Evolutionary conservation across 768 basidiomycete species (phyloP).

Genomic region (Tricholoma sp.): DNA sequence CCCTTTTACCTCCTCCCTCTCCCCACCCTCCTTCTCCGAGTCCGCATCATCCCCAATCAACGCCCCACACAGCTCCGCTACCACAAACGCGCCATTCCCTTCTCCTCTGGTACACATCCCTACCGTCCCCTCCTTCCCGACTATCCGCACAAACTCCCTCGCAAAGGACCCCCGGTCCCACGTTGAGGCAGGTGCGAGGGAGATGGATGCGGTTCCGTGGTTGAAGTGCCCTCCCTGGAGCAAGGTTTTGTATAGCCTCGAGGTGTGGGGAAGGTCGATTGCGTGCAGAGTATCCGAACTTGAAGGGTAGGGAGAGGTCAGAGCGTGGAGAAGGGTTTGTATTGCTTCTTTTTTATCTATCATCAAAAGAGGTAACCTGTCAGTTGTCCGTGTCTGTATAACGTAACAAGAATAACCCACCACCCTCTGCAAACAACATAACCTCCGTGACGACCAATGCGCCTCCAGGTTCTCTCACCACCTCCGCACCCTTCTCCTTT

Average conservation of each 20-base stretch:
- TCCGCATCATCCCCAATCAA: conserved; percentile 33
- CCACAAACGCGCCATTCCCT: conserved; percentile 66
- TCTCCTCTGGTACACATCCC: conserved; percentile 53
- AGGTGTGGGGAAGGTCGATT: conserved; percentile 78
- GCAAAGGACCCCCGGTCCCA: conserved; percentile 65
- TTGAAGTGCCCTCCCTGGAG: conserved; percentile 90
- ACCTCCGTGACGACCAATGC: conserved; percentile 76
- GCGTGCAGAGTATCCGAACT: conserved; percentile 51
- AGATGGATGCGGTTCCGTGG: conserved; percentile 38
- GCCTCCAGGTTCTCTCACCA: conserved; percentile 73
- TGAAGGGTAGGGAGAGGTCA: conserved; percentile 54
- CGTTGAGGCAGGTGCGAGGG: conserved; percentile 43
- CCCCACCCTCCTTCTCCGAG: conserved; percentile 14
- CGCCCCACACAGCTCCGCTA: conserved; percentile 67
- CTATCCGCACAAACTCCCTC: conserved; percentile 43
- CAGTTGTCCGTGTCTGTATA: too few species aligned
- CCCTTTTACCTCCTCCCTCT: conserved; percentile 39
- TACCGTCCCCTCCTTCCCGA: conserved; percentile 46
- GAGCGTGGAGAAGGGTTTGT: conserved; percentile 51
- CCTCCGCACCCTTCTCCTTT: conserved; percentile 49
- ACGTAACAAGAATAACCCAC: conserved; percentile 35
- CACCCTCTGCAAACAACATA: conserved; percentile 82
- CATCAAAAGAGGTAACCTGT: not conserved
- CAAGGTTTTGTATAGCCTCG: conserved; percentile 82
- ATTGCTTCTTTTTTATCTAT: conserved; percentile 71